Conservation (phyloP, 2,329 filamentous ascomycete species). For the Salinomyces thailandicus region DNA sequence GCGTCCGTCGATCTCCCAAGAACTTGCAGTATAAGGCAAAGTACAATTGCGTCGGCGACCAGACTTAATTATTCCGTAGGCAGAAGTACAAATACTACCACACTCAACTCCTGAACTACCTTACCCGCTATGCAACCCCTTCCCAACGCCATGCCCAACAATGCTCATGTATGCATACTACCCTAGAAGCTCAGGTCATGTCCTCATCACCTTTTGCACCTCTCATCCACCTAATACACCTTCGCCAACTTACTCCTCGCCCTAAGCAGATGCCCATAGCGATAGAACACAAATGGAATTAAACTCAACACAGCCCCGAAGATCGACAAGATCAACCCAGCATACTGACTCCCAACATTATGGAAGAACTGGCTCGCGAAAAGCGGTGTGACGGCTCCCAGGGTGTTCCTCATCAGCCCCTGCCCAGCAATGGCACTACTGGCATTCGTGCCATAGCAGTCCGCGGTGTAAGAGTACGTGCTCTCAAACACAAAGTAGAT, state of each 20-base stretch:
- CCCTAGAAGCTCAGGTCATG: too few relatives aligned
- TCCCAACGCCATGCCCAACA: too few relatives aligned
- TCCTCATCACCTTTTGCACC: too few relatives aligned
- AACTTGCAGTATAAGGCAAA: too few relatives aligned
- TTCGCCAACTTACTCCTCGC: constrained; percentile 31
- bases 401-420: constrained; percentile 43
- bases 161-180: too few relatives aligned
- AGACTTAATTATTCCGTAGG: too few relatives aligned
- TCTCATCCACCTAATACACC: neutral
- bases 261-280: constrained; percentile 31
- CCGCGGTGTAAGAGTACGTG: constrained; percentile 42
- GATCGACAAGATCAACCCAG: constrained; percentile 39
- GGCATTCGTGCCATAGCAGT: constrained; percentile 42
- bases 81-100: too few relatives aligned
- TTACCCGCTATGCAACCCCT: too few relatives aligned
- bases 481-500: constrained; percentile 43
- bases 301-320: constrained; percentile 34
- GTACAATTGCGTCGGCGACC: too few relatives aligned
- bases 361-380: constrained; percentile 45
- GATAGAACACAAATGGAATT: constrained; percentile 37
- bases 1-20: too few relatives aligned
- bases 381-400: constrained; percentile 43
- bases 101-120: too few relatives aligned
- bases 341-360: constrained; percentile 44
- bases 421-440: constrained; percentile 40